A percentile compares a stretch with the other conserved stretches of the same genome.
phyloP scores from a whole-genome alignment of 2,329 filamentous ascomycete species.

The Colletotrichum sp. region DNA sequence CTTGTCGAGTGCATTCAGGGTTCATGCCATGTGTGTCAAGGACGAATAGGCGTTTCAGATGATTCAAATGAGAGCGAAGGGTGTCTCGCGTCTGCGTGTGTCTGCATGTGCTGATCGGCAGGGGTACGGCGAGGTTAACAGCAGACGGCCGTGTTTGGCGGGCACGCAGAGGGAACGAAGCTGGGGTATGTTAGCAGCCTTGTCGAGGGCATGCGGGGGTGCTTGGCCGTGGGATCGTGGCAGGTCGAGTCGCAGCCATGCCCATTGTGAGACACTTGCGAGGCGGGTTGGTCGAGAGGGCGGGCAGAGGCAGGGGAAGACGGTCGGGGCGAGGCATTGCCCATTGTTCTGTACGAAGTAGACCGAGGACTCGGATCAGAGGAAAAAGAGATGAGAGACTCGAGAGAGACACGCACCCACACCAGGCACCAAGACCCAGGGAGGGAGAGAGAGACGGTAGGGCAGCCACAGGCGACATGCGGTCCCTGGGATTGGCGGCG shows the following conservation, averaged over 20 bases:
- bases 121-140: background rate
- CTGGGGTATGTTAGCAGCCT: background rate
- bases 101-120: background rate
- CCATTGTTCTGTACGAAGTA: background rate
- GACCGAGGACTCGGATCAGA: background rate
- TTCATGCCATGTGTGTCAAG: conserved; percentile 10
- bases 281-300: background rate
- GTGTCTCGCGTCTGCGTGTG: background rate
- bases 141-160: too few species aligned
- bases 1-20: background rate
- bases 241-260: conserved; percentile 3
- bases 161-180: background rate
- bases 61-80: background rate
- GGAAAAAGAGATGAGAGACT: background rate
- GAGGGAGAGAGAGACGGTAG: background rate
- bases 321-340: background rate
- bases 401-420: background rate
- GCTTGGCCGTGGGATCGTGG: background rate
- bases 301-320: background rate
- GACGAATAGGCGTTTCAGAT: conserved; percentile 14
- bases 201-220: background rate
- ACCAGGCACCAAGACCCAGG: background rate
- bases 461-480: background rate
- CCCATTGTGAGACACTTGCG: conserved; percentile 5
- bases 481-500: background rate